These are phyloP conservation scores for Cucurbita ficifolia DNA, from an alignment of 306 rosid genomes.

Conservation along the genomic window DNA sequence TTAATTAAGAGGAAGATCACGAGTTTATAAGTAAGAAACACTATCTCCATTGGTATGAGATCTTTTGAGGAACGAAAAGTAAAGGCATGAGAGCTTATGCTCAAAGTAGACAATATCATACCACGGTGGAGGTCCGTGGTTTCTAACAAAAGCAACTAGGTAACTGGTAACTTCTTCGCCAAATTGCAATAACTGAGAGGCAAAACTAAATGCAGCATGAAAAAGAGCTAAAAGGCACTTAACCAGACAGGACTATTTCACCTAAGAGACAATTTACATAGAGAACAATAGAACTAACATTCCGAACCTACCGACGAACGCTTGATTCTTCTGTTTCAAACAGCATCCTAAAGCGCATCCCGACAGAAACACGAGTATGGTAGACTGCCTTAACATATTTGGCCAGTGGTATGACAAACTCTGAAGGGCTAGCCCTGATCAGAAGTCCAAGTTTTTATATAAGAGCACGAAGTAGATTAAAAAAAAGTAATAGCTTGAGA, in stretches of 20 bases:
- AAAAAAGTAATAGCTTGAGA: background rate
- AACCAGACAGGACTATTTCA: background rate
- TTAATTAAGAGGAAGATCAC: too few relatives aligned
- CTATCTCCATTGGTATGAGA: too few relatives aligned
- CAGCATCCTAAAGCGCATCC: constrained; percentile 96
- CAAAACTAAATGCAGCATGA: background rate
- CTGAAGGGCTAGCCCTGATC: constrained; percentile 92
- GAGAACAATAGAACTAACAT: constrained; percentile 1
- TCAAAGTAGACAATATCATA: too few relatives aligned
- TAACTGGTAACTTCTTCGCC: background rate
- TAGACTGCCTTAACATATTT: constrained; percentile 90
- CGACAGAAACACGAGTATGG: constrained; percentile 95
- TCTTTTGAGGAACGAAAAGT: too few relatives aligned
- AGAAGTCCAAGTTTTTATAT: background rate
- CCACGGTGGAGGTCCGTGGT: too few relatives aligned
- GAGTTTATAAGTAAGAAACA: too few relatives aligned
- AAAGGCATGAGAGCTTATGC: too few relatives aligned
- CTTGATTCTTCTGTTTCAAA: constrained; percentile 99
- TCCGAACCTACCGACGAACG: constrained; percentile 67
- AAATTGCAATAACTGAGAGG: background rate
- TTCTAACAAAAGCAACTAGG: background rate
- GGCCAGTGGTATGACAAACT: constrained; percentile 79
- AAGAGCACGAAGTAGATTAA: background rate
- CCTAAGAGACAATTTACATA: background rate
- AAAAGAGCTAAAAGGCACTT: background rate